Conservation (phyloP, 768 basidiomycete genomes). For the Mycena rosella region DNA sequence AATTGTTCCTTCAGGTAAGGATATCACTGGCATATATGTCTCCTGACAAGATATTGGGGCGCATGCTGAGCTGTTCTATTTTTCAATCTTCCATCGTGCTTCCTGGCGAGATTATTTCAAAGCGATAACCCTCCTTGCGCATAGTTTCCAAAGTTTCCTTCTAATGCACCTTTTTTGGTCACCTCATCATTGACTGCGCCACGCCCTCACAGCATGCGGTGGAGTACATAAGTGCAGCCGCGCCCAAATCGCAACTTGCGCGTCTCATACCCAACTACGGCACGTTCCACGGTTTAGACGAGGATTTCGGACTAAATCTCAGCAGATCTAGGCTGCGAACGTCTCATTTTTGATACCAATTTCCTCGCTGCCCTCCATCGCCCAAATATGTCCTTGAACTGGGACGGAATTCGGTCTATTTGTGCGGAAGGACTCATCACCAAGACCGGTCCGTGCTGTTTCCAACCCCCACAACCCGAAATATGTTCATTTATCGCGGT, state of each 20-base stretch:
- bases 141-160: neutral
- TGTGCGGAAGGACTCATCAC: slow-evolving; percentile 64
- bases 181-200: no score
- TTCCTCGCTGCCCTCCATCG: slow-evolving; percentile 65
- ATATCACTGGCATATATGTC: neutral
- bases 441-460: slow-evolving; percentile 46
- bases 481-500: no score
- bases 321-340: slow-evolving; percentile 72
- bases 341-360: slow-evolving; percentile 72
- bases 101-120: neutral
- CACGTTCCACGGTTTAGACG: no score
- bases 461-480: no score
- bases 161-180: no score
- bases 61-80: slow-evolving; percentile 29
- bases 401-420: slow-evolving; percentile 62
- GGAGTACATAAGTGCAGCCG: slow-evolving; percentile 51
- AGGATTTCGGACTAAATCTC: no score
- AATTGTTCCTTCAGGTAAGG: slow-evolving; percentile 34
- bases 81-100: slow-evolving; percentile 22
- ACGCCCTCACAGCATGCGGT: slow-evolving; percentile 37
- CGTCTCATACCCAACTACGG: slow-evolving; percentile 64
- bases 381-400: slow-evolving; percentile 67
- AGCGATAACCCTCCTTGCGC: neutral
- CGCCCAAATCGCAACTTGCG: slow-evolving; percentile 61
- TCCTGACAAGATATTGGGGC: neutral